A percentile compares a stretch with the other conserved stretches of the same genome.
These are phyloP conservation scores for Saccharomyces hybrid DNA, from an alignment of 1,139 yeast species.

Conservation along the genomic window DNA sequence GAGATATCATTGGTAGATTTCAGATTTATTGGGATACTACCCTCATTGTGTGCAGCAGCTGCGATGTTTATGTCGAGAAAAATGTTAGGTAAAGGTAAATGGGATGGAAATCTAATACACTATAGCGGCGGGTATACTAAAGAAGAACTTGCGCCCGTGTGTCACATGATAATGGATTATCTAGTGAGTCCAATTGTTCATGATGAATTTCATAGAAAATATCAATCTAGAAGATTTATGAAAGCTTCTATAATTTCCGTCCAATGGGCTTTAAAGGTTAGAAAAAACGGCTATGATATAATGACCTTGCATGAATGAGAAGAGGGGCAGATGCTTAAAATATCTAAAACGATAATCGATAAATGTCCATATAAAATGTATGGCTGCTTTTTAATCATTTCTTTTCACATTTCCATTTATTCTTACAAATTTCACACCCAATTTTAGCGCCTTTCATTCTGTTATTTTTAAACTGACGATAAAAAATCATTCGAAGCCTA, in stretches of 20 bases:
- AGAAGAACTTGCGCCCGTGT: conserved; percentile 61
- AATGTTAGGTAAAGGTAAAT: conserved; percentile 64
- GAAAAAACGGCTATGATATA: conserved; percentile 34
- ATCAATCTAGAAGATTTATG: conserved; percentile 85
- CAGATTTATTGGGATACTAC: conserved; percentile 68
- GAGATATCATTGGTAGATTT: conserved; percentile 81
- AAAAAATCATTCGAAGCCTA: not conserved
- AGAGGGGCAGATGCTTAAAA: not conserved
- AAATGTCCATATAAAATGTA: not conserved
- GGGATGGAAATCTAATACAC: conserved; percentile 80
- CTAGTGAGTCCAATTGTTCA: conserved; percentile 79
- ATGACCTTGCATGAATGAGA: conserved; percentile 32
- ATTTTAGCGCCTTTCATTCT: not conserved
- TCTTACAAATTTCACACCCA: not conserved
- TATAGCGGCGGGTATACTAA: conserved; percentile 89
- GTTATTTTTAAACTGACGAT: not conserved
- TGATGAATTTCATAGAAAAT: conserved; percentile 90
- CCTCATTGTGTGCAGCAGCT: conserved; percentile 83
- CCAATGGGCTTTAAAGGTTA: conserved; percentile 71
- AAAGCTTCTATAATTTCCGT: conserved; percentile 84
- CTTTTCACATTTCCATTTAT: not conserved
- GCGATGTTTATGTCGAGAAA: conserved; percentile 84
- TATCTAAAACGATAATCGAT: not conserved
- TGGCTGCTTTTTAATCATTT: not conserved
- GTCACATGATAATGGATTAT: conserved; percentile 69